phyloP scores from a whole-genome alignment of 257 asterid species.

The Ophiorrhiza pumila region DNA sequence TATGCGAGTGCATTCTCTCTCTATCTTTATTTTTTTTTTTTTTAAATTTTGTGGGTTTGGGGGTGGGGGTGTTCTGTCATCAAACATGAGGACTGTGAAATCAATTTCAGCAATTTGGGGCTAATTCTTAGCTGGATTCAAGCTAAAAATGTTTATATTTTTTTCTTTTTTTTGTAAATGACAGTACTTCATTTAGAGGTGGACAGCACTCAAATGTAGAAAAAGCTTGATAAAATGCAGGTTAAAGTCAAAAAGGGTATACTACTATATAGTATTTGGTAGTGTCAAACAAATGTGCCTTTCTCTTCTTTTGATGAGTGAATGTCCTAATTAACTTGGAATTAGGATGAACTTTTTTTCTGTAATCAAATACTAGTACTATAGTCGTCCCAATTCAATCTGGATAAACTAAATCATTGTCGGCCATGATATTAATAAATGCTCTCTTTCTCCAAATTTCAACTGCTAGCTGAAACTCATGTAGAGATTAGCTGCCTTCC shows the following conservation, averaged over 20 bases:
- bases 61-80: too few relatives aligned
- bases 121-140: constrained; percentile 4
- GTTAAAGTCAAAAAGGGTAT: constrained; percentile 14
- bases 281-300: neutral
- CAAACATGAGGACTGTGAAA: neutral
- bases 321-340: neutral
- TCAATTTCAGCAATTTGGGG: neutral
- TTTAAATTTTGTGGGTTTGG: neutral
- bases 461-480: neutral
- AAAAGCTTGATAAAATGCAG: neutral
- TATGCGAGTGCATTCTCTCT: neutral
- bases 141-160: neutral
- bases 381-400: neutral
- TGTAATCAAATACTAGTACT: too few relatives aligned
- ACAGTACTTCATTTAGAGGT: constrained; percentile 5
- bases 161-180: neutral
- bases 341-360: neutral
- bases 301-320: neutral
- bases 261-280: too few relatives aligned
- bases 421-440: neutral
- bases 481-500: neutral
- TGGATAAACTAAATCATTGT: neutral
- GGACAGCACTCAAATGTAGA: constrained; percentile 6
- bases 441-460: constrained; percentile 5
- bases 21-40: neutral